Evolutionary conservation across 73 alveolate species (phyloP).

Genomic region (Symbiodinium natans): DNA sequence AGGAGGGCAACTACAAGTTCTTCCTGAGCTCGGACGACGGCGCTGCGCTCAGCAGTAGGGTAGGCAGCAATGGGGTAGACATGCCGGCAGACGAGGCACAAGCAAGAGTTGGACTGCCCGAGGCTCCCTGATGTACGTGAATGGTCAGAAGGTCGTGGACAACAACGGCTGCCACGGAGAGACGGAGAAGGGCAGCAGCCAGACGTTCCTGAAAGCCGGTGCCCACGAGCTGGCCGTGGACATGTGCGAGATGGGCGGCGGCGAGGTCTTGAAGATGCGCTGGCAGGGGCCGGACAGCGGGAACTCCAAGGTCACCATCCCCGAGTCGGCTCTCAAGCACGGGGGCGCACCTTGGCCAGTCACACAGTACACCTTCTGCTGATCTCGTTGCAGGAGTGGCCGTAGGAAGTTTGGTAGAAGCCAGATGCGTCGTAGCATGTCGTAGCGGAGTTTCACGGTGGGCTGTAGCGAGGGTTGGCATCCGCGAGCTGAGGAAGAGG

Average conservation of each 20-base stretch:
- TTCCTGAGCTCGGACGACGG: background rate
- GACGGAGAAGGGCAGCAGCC: background rate
- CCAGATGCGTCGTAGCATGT: too few species aligned
- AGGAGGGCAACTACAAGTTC: background rate
- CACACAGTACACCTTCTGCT: too few species aligned
- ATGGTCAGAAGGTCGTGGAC: background rate
- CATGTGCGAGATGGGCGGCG: background rate
- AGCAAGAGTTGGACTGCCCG: background rate
- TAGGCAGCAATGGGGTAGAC: background rate
- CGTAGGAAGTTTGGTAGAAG: too few species aligned
- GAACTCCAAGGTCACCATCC: background rate
- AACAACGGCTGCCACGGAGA: background rate
- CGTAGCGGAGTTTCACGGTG: too few species aligned
- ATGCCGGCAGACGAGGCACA: background rate
- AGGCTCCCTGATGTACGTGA: background rate
- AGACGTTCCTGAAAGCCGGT: background rate
- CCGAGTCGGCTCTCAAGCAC: background rate
- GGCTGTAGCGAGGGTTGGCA: too few species aligned
- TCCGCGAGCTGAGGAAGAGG: too few species aligned
- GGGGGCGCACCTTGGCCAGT: background rate
- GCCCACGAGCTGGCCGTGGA: background rate
- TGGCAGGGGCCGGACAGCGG: background rate
- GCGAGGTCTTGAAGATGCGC: constrained; percentile 3
- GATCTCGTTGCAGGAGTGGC: too few species aligned
- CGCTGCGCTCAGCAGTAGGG: background rate